Base-by-base conservation (phyloP, 2,329 filamentous ascomycete species). In the Phialocephala sp. region DNA sequence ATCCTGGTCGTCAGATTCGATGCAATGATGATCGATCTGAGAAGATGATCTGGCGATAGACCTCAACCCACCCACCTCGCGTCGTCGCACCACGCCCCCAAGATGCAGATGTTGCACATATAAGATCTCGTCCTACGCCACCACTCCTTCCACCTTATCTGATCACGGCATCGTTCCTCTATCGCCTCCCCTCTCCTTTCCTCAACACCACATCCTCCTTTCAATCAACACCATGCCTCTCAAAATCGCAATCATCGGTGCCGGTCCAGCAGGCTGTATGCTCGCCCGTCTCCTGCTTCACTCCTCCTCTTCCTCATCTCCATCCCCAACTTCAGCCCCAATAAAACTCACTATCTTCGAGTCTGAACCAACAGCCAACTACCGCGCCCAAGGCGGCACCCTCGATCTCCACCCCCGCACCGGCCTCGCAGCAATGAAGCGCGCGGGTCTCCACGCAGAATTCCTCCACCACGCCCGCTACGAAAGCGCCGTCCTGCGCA, bases 381-480 rank as follows among this genome's bases (percentile, higher is more conserved):
- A 47, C 43, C 69, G 68, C 18, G 62, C 66, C 4, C 63, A 69
- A 62, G 68, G 77, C 27, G 83, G 84, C 4, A 82, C 76, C 63
- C 79, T 87, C 2, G 84, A 87, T 68, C 76, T 87, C 0, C 83
- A 86, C 69, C 74, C 77, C 0, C 69, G 76, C 5, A 78, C 79
- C 0, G 84, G 84, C 0, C 78, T 83, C 12, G 73, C 76, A 5
- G 83, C 83, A 0, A 71, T 87, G 9, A 77, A 75, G 9, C 79
- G 79, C 56, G 79, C 78, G 8, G 82, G 80, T 0, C 74, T 86
- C 11, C 80, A 74, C 66, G 77, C 81, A 1, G 73, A 78, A 20
- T 86, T 85, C 69, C 60, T 67, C 8, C 62, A 76, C 3, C 71
- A 77, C 41, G 72, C 80, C 27, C 78, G 68, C 18, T 68, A 50